Evolutionary conservation across 352 stramenopile species (phyloP).

Genomic region (Phytopythium boreale): DNA sequence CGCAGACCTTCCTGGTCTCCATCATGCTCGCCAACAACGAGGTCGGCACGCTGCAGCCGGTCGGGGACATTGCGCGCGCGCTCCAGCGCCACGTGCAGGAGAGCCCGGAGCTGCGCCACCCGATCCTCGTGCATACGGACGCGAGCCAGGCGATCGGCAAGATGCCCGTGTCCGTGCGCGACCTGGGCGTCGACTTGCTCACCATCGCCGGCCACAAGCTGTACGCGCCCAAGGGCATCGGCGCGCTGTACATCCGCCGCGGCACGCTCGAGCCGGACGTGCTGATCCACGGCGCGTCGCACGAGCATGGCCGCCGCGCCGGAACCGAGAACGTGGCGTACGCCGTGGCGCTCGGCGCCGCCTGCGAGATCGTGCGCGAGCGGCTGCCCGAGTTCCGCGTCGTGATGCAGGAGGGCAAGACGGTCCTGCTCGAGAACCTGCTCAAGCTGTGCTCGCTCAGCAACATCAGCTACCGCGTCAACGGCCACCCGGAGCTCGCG

Average conservation of each 20-base stretch:
- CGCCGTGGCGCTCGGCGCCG: slow-evolving; percentile 91
- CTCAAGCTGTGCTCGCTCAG: slow-evolving; percentile 37
- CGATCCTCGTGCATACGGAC: slow-evolving; percentile 95
- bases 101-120: slow-evolving; percentile 17
- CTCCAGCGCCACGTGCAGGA: slow-evolving; percentile 33
- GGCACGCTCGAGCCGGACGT: slow-evolving; percentile 39
- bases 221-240: slow-evolving; percentile 94
- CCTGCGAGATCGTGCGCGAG: slow-evolving; percentile 65
- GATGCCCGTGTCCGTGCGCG: slow-evolving; percentile 79
- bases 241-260: slow-evolving; percentile 70
- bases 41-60: slow-evolving; percentile 94
- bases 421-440: slow-evolving; percentile 48
- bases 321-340: slow-evolving; percentile 97
- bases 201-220: slow-evolving; percentile 98
- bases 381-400: slow-evolving; percentile 67
- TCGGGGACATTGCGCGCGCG: slow-evolving; percentile 81
- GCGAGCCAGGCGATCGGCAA: slow-evolving; percentile 96
- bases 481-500: slow-evolving; percentile 77
- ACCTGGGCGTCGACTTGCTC: slow-evolving; percentile 92
- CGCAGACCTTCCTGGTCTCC: slow-evolving; percentile 92
- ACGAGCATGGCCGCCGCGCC: slow-evolving; percentile 91
- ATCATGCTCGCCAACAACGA: slow-evolving; percentile 99
- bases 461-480: slow-evolving; percentile 66
- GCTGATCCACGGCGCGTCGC: slow-evolving; percentile 89
- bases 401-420: slow-evolving; percentile 65